These are phyloP conservation scores for Crithidia thermophila DNA, from an alignment of 208 protist genomes.

Conservation along the genomic window DNA sequence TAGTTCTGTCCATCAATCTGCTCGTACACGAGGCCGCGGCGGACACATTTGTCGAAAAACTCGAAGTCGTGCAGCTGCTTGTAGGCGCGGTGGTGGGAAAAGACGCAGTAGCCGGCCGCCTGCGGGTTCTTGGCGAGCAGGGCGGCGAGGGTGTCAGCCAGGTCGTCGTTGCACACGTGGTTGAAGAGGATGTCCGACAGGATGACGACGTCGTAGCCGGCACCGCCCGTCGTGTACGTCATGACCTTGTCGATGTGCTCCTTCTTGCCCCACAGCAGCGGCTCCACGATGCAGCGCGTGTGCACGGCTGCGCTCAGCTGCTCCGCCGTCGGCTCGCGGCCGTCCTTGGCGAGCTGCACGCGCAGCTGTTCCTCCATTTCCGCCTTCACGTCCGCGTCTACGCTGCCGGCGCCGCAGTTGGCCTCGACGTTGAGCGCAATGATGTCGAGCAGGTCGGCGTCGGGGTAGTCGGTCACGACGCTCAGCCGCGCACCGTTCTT, in stretches of 20 bases:
- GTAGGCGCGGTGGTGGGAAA: constrained; percentile 88
- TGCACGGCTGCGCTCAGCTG: constrained; percentile 8
- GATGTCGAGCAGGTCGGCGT: constrained; percentile 74
- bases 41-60: constrained; percentile 90
- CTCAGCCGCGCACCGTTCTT: constrained; percentile 69
- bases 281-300: constrained; percentile 58
- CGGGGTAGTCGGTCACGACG: constrained; percentile 88
- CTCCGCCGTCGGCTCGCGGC: constrained; percentile 7
- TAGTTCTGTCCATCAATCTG: constrained; percentile 85
- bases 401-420: constrained; percentile 54
- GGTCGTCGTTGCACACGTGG: constrained; percentile 89
- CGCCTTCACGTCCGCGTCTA: constrained; percentile 49
- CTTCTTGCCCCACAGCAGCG: constrained; percentile 84
- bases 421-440: constrained; percentile 70
- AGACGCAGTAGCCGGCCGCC: constrained; percentile 87
- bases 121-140: constrained; percentile 41
- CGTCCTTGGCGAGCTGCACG: constrained; percentile 9
- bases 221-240: constrained; percentile 48
- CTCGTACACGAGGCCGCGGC: constrained; percentile 67
- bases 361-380: constrained; percentile 16
- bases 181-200: constrained; percentile 94
- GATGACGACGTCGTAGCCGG: constrained; percentile 82
- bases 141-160: constrained; percentile 66
- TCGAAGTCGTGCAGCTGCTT: constrained; percentile 85
- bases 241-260: constrained; percentile 72